A percentile compares a stretch with the other conserved stretches of the same genome.
phyloP scores from a whole-genome alignment of 805 yeast genomes.

The Blastobotrys parvus region DNA sequence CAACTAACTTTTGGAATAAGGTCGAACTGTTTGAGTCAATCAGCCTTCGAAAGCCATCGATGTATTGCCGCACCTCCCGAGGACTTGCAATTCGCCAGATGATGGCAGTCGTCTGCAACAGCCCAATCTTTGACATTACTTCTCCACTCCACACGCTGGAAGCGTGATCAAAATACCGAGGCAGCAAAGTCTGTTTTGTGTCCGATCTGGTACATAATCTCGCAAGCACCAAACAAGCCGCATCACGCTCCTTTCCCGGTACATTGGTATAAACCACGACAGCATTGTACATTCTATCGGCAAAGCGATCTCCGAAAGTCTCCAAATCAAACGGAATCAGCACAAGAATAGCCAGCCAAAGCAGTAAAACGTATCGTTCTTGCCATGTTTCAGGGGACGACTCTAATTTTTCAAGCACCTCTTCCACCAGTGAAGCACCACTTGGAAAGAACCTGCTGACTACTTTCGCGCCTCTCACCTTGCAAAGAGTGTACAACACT shows the following conservation, averaged over 20 bases:
- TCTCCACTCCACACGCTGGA: background rate
- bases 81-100: constrained; percentile 14
- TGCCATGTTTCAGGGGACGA: constrained; percentile 33
- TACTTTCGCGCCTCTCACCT: constrained; percentile 57
- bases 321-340: constrained; percentile 66
- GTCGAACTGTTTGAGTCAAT: background rate
- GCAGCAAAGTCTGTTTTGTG: constrained; percentile 21
- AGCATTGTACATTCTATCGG: constrained; percentile 31
- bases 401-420: constrained; percentile 26
- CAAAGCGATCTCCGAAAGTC: constrained; percentile 26
- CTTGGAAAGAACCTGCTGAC: constrained; percentile 53
- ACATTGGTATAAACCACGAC: constrained; percentile 30
- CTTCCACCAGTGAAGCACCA: constrained; percentile 43
- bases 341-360: constrained; percentile 66
- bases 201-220: constrained; percentile 47
- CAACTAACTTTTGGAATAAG: constrained; percentile 14
- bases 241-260: constrained; percentile 52
- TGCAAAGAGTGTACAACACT: constrained; percentile 51
- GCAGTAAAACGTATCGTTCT: constrained; percentile 40
- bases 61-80: constrained; percentile 1
- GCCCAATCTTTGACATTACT: constrained; percentile 29
- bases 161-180: constrained; percentile 20
- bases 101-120: constrained; percentile 35
- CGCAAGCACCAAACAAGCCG: constrained; percentile 44
- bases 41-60: constrained; percentile 3